Evolutionary conservation across 2,329 filamentous ascomycete species (phyloP), one percentile per base, ranked within the genome.

Genomic region (Aspergillus sp.): DNA sequence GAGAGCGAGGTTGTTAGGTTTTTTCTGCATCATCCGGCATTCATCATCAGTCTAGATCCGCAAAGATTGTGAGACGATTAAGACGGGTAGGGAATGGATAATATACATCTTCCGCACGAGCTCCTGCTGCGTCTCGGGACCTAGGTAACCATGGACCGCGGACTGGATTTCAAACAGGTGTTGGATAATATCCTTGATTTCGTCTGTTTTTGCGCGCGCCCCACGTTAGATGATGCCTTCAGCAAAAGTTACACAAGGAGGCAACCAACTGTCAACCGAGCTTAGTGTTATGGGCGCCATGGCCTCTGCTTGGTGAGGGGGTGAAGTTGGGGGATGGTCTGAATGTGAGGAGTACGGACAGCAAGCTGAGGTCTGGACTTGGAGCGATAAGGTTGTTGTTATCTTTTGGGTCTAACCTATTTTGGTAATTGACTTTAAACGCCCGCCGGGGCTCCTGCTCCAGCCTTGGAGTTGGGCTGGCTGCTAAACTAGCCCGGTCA

Each of bases 141-240:
- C 83, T 60, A 85, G 78, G 66, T 86, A 85, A 62, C 85, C 84
- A 68, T 85, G 80, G 1, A 79, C 76, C n/a, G 77, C 77, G 30
- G 81, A 80, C 70, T 87, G 83, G 45, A 85, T 81, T 62, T 85
- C 80, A 75, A 84, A 87, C 51, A 88, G 79, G 64, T 84, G 82
- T 64, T 85, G 82, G 62, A 87, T 84, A 57, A 86, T 81, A 46
- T 82, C 79, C 72, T 85, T 86, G 53, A 87, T 75, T 64, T 85
- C 81, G 48, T 75, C 80, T 82, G 30, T 17, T 22, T 13, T 13
- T 5, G 27, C 11, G 6, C 11, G 15, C 65, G 17, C 41, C 22
- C 17, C 2, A 7, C 13, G 17, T 45, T 17, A 37, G 47, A 57
- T n/a, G 22, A 27, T 11, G 19, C 60, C 49, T 56, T 42, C 46